phyloP scores from a whole-genome alignment of 208 protist species.

The Acanthamoeba healyi region DNA sequence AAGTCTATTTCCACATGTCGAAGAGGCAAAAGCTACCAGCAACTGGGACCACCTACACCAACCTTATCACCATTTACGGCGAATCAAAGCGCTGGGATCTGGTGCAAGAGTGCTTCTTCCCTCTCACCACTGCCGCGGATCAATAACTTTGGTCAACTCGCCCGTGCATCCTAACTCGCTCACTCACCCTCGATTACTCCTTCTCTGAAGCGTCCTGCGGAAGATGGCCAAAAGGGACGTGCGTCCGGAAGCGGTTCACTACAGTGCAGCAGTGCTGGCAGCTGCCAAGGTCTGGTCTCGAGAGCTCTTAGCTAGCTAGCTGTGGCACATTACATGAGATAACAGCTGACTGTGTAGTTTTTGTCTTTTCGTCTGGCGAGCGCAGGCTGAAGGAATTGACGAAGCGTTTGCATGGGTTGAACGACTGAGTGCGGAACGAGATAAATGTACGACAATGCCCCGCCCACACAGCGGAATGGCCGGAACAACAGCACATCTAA shows the following conservation, averaged over 20 bases:
- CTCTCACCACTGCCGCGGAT: background rate
- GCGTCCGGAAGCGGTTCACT: background rate
- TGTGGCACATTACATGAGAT: background rate
- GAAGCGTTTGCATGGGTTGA: conserved; percentile 20
- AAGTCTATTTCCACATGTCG: conserved; percentile 51
- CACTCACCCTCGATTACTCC: background rate
- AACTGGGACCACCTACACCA: background rate
- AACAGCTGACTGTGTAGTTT: too few species aligned
- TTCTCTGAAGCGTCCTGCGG: background rate
- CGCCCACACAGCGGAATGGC: too few species aligned
- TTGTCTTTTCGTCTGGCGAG: too few species aligned
- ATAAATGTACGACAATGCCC: background rate
- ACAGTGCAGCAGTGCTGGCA: conserved; percentile 1
- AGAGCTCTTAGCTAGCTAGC: background rate
- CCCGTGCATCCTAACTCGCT: background rate
- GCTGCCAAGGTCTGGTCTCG: conserved; percentile 15
- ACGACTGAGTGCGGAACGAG: background rate
- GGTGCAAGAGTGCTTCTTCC: background rate
- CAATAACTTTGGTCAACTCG: background rate
- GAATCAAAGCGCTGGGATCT: conserved; percentile 59
- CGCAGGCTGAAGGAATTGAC: background rate
- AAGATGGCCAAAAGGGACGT: background rate
- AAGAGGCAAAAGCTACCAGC: conserved; percentile 14
- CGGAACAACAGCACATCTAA: background rate
- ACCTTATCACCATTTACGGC: conserved; percentile 36